These are phyloP conservation scores for Casaregolazyma suthepensis DNA, from an alignment of 1,139 yeast species.

Conservation along the genomic window DNA sequence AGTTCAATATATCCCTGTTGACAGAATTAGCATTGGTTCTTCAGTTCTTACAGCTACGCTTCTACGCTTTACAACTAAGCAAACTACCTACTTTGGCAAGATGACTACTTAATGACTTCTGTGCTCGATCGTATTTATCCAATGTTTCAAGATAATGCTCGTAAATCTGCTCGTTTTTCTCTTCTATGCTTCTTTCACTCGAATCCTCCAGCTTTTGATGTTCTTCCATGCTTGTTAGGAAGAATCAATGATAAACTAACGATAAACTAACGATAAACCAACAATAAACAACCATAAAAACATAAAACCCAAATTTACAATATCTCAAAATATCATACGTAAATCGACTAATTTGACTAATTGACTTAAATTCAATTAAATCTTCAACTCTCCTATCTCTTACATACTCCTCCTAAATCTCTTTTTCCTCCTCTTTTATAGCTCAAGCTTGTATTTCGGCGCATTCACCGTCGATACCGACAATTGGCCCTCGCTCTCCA, in stretches of 20 bases:
- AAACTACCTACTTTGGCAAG: conserved; percentile 13
- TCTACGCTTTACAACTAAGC: too few relatives aligned
- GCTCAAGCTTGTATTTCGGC: not conserved
- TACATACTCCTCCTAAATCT: too few relatives aligned
- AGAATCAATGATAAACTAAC: not conserved
- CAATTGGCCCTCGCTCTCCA: conserved; percentile 16
- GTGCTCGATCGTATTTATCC: conserved; percentile 16
- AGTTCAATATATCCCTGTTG: conserved; percentile 28
- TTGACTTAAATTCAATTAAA: too few relatives aligned
- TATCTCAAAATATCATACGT: not conserved
- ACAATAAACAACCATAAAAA: too few relatives aligned
- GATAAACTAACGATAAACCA: too few relatives aligned
- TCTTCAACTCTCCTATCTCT: not conserved
- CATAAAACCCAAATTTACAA: too few relatives aligned
- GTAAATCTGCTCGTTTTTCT: conserved; percentile 5
- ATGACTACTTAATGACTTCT: conserved; percentile 8
- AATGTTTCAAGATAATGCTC: conserved; percentile 16
- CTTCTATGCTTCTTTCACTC: not conserved
- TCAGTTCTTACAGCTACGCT: too few relatives aligned
- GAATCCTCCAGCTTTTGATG: not conserved
- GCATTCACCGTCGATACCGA: conserved; percentile 4
- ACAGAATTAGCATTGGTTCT: not conserved
- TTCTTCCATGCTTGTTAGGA: not conserved
- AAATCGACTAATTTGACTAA: too few relatives aligned
- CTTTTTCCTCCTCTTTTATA: too few relatives aligned